These are phyloP conservation scores for Aphanomyces cochlioides DNA, from an alignment of 352 stramenopile genomes.

Conservation along the genomic window DNA sequence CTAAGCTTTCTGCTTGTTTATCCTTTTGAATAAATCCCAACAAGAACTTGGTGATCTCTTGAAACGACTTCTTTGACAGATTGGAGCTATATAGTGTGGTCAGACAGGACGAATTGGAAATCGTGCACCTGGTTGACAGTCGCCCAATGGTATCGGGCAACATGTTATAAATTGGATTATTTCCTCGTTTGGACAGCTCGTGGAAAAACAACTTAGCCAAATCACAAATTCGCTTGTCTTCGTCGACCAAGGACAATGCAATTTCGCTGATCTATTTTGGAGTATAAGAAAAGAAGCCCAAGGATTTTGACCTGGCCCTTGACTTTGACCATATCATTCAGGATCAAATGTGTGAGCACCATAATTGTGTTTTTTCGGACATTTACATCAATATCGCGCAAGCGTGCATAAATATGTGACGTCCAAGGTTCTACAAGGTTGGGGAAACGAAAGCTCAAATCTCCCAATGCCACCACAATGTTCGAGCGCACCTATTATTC, in stretches of 20 bases:
- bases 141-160: slow-evolving; percentile 95
- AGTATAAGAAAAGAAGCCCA: neutral
- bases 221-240: slow-evolving; percentile 89
- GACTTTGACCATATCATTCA: slow-evolving; percentile 99
- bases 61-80: slow-evolving; percentile 88
- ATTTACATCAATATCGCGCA: slow-evolving; percentile 86
- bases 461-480: slow-evolving; percentile 95
- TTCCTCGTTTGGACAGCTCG: slow-evolving; percentile 94
- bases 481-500: slow-evolving; percentile 81
- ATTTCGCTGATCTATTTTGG: slow-evolving; percentile 80
- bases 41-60: slow-evolving; percentile 94
- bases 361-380: slow-evolving; percentile 97
- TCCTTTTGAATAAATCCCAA: slow-evolving; percentile 98
- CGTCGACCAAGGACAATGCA: slow-evolving; percentile 92
- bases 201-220: slow-evolving; percentile 96
- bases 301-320: slow-evolving; percentile 81
- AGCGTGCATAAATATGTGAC: slow-evolving; percentile 91
- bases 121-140: slow-evolving; percentile 67
- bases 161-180: slow-evolving; percentile 99
- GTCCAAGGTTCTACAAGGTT: slow-evolving; percentile 98
- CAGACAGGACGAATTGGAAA: neutral
- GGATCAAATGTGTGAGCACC: slow-evolving; percentile 97
- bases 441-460: slow-evolving; percentile 97
- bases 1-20: slow-evolving; percentile 81
- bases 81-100: slow-evolving; percentile 41